These are phyloP conservation scores for Leccinum variabile DNA, from an alignment of 1,284 basidiomycete species.

Conservation along the genomic window DNA sequence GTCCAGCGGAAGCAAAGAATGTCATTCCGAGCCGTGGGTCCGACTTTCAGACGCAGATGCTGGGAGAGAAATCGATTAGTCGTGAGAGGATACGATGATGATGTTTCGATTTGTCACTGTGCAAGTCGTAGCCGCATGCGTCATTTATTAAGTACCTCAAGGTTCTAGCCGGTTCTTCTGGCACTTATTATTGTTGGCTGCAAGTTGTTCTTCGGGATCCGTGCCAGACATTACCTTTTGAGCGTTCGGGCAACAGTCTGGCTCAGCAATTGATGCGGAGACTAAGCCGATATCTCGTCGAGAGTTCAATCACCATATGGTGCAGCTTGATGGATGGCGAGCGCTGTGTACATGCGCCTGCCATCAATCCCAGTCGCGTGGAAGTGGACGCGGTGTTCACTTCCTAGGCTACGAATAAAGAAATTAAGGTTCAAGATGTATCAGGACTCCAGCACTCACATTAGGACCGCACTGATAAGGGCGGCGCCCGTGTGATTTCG, in stretches of 20 bases:
- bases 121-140: not conserved
- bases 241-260: not conserved
- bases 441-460: constrained; percentile 4
- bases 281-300: not conserved
- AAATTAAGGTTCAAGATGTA: constrained; percentile 1
- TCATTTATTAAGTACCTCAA: constrained; percentile 18
- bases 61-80: not conserved
- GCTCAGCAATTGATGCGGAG: constrained; percentile 4
- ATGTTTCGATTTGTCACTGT: not conserved
- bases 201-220: not conserved
- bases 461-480: constrained; percentile 2
- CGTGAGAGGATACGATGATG: not conserved
- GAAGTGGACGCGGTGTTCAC: not conserved
- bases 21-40: not conserved
- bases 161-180: constrained; percentile 6
- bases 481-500: not conserved
- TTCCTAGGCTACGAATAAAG: not conserved
- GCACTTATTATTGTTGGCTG: constrained; percentile 2
- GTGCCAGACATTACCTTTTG: not conserved
- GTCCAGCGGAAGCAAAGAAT: not conserved
- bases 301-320: not conserved
- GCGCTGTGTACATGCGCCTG: not conserved
- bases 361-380: constrained; percentile 2
- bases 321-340: not conserved
- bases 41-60: not conserved